Base-by-base conservation (phyloP, 2,329 filamentous ascomycete genomes). In the Diaporthe citri region DNA sequence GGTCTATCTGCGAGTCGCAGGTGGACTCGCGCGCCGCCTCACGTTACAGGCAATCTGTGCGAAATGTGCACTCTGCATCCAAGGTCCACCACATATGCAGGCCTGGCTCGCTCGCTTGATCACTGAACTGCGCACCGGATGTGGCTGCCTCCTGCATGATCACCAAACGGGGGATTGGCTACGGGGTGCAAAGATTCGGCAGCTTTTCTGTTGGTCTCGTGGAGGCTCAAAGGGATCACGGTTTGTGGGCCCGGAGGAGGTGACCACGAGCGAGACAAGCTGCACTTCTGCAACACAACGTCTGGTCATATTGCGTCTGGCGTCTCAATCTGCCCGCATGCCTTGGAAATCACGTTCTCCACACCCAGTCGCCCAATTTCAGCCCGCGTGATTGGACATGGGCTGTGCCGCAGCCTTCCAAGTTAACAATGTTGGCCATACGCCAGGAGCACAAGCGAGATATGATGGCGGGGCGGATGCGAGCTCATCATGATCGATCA, bases 291-390 rank as follows among this genome's bases (percentile, higher is more conserved):
- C 31, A 46, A 31, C 17, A 22, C 36, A 13, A 17, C 31, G 13
- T 51, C 25, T 39, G 36, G 36, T 22, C 43, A 28, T 7, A 34
- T 64, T 72, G 36, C 36, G 48, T 25, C 57, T 43, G 22, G 25
- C 48, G n/a, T 64, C n/a, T 34, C 59, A 52, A 41, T 43, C 28
- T 28, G 28, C 71, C 56, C 55, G 71, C 74, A 74, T 73, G 43
- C 20, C 22, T 36, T 36, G 39, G 74, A 66, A 48, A 75, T 75
- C 74, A 75, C 57, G 56, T 73, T 73, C 51, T 71, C 64, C 46
- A 39, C 48, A 13, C 34, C n/a, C 48, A 17, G 64, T 34, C 62
- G 12, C 34, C 12, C 31, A 39, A 28, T 25, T 22, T 43, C 20
- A 25, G 31, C 12, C 31, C 28, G 46, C 31, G 46, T 52, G 20